Conservation (phyloP, 2,329 filamentous ascomycete species). For the Apiospora aurea region DNA sequence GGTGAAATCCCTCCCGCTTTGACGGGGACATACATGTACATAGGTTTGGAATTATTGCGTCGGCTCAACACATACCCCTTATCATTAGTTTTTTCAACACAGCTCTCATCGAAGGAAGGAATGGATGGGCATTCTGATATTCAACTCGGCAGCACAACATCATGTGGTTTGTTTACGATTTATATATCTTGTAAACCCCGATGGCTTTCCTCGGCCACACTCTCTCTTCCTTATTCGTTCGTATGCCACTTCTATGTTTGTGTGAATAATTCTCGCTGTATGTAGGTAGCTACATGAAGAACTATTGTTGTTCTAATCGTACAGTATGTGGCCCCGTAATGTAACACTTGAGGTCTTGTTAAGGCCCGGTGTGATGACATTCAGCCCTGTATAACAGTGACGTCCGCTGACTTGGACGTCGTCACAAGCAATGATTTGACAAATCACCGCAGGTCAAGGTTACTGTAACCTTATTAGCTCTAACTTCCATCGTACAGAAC, state of each 20-base stretch:
- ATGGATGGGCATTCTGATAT: neutral
- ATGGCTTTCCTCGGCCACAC: too few species aligned
- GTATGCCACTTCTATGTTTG: neutral
- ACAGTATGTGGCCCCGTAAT: neutral
- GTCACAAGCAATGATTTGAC: neutral
- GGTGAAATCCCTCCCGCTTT: neutral
- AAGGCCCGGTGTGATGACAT: neutral
- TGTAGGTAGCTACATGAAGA: neutral
- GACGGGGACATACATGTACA: neutral
- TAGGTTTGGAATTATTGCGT: neutral
- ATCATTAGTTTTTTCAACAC: constrained; percentile 11
- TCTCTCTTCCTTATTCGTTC: neutral
- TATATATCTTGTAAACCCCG: too few species aligned
- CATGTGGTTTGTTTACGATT: too few species aligned
- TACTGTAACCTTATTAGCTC: neutral
- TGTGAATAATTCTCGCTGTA: neutral
- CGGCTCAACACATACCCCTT: constrained; percentile 7
- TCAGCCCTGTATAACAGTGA: neutral
- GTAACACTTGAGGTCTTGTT: neutral
- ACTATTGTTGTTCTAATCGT: neutral
- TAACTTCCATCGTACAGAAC: neutral
- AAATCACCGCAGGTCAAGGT: neutral
- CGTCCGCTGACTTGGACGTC: neutral
- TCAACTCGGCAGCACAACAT: neutral
- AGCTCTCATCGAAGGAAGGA: neutral